Percentiles rank a stretch among this genome's conserved stretches.
These are phyloP conservation scores for Aspergillus clavatus DNA, from an alignment of 2,329 filamentous ascomycete genomes.

Conservation along the genomic window DNA sequence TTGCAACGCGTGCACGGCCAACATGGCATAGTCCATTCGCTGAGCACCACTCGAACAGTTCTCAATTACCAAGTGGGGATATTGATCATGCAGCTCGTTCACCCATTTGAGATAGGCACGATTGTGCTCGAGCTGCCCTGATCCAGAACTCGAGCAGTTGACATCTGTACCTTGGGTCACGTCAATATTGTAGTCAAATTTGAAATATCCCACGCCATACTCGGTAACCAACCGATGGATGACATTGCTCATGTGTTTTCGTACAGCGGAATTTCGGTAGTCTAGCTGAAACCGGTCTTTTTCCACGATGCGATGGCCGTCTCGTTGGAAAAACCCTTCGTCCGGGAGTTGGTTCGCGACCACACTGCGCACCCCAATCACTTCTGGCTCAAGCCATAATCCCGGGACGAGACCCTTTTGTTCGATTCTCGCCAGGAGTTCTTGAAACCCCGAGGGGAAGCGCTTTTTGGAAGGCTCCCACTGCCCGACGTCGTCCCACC, in stretches of 20 bases:
- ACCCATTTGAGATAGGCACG: slow-evolving; percentile 34
- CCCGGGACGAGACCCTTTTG: slow-evolving; percentile 26
- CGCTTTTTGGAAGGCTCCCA: slow-evolving; percentile 32
- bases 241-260: slow-evolving; percentile 19
- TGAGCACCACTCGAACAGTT: slow-evolving; percentile 35
- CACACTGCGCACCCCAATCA: slow-evolving; percentile 29
- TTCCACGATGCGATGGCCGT: slow-evolving; percentile 29
- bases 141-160: slow-evolving; percentile 18
- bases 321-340: slow-evolving; percentile 31
- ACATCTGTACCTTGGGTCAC: slow-evolving; percentile 31
- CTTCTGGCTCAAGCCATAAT: slow-evolving; percentile 36
- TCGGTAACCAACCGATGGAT: slow-evolving; percentile 21
- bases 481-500: slow-evolving; percentile 37
- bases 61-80: slow-evolving; percentile 32
- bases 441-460: slow-evolving; percentile 30
- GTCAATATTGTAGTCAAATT: slow-evolving; percentile 39
- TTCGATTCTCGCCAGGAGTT: slow-evolving; percentile 22
- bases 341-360: slow-evolving; percentile 22
- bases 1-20: slow-evolving; percentile 29
- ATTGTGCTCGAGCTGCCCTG: slow-evolving; percentile 27
- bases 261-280: slow-evolving; percentile 26
- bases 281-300: slow-evolving; percentile 33
- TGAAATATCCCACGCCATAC: slow-evolving; percentile 33
- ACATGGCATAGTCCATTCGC: slow-evolving; percentile 35
- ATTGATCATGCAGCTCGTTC: slow-evolving; percentile 20